Evolutionary conservation across 257 asterid genomes (phyloP).

Genomic region (Thymus mandschuricus): DNA sequence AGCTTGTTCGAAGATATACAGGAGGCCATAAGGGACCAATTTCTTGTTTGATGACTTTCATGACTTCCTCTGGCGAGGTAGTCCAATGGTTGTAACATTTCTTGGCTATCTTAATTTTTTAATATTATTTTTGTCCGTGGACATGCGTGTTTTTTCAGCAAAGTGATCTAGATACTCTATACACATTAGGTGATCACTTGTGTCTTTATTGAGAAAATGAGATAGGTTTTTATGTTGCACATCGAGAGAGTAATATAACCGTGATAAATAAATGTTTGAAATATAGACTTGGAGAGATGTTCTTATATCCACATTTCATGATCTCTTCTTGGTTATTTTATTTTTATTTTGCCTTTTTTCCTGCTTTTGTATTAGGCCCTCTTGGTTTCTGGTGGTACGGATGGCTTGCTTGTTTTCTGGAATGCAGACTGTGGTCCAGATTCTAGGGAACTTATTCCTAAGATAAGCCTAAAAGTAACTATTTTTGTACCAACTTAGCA

Average conservation of each 20-base stretch:
- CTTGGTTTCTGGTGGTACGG: slow-evolving; percentile 94
- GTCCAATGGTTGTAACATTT: background rate
- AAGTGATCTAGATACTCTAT: background rate
- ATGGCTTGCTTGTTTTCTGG: slow-evolving; percentile 93
- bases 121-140: no score
- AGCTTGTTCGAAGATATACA: slow-evolving; percentile 95
- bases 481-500: slow-evolving; percentile 13
- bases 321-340: background rate
- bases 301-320: background rate
- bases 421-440: slow-evolving; percentile 89
- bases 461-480: slow-evolving; percentile 77
- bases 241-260: background rate
- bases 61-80: slow-evolving; percentile 87
- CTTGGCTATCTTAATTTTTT: background rate
- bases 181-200: background rate
- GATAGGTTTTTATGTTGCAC: slow-evolving; percentile 8
- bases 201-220: slow-evolving; percentile 1
- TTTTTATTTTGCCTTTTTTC: slow-evolving; percentile 10
- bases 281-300: background rate
- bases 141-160: slow-evolving; percentile 1
- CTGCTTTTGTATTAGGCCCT: slow-evolving; percentile 64
- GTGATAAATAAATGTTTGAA: background rate
- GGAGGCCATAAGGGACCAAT: slow-evolving; percentile 97
- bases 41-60: slow-evolving; percentile 92
- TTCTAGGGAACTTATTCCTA: slow-evolving; percentile 91